These are phyloP conservation scores for Candida frijolesensis DNA, from an alignment of 1,139 yeast species.

Conservation along the genomic window DNA sequence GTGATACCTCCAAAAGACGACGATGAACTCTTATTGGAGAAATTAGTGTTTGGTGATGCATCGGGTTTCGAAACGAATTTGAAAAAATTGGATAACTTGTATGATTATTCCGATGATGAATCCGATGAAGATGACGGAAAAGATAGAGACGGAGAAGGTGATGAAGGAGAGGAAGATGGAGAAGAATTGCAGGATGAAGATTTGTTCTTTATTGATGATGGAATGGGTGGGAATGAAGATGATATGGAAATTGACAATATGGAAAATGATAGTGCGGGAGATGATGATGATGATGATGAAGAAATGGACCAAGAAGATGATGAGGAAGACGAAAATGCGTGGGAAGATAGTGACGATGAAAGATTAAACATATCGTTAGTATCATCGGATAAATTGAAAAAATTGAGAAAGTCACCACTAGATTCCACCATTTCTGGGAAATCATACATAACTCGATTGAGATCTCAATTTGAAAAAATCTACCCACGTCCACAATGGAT, in stretches of 20 bases:
- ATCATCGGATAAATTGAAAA: slow-evolving; percentile 62
- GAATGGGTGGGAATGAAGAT: slow-evolving; percentile 23
- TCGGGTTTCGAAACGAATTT: slow-evolving; percentile 75
- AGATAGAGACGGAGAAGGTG: slow-evolving; percentile 16
- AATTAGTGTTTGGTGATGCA: slow-evolving; percentile 85
- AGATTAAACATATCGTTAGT: slow-evolving; percentile 61
- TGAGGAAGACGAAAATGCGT: slow-evolving; percentile 54
- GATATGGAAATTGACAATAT: slow-evolving; percentile 20
- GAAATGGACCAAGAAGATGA: slow-evolving; percentile 34
- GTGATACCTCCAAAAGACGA: slow-evolving; percentile 71
- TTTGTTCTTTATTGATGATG: slow-evolving; percentile 66
- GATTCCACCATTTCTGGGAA: slow-evolving; percentile 66
- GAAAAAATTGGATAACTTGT: slow-evolving; percentile 58
- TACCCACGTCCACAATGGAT: slow-evolving; percentile 94
- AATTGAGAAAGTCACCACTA: slow-evolving; percentile 64
- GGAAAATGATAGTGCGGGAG: slow-evolving; percentile 44
- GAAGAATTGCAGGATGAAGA: slow-evolving; percentile 57
- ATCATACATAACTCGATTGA: slow-evolving; percentile 69
- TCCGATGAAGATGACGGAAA: slow-evolving; percentile 22
- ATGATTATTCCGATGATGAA: slow-evolving; percentile 50
- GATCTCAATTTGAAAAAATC: slow-evolving; percentile 83
- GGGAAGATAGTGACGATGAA: slow-evolving; percentile 96
- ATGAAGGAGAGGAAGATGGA: slow-evolving; percentile 28
- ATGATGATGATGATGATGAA: slow-evolving; percentile 34
- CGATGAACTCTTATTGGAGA: slow-evolving; percentile 78